Conservation (phyloP, 805 yeast genomes). For the Lipomyces starkeyi region DNA sequence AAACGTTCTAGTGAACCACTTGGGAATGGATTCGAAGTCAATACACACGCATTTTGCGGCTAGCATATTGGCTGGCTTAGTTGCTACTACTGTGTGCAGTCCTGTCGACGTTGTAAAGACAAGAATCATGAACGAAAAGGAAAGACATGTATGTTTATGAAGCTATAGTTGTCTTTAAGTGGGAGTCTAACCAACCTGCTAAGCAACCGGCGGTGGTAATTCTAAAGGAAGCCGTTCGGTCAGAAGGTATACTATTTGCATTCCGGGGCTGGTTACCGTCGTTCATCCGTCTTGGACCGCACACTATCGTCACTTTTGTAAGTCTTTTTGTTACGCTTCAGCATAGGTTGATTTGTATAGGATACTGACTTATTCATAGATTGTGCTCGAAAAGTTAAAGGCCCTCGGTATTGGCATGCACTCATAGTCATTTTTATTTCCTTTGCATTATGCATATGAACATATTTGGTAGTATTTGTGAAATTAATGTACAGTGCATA, state of each 20-base stretch:
- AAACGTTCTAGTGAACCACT: conserved; percentile 56
- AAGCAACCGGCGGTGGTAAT: conserved; percentile 58
- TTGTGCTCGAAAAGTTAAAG: conserved; percentile 48
- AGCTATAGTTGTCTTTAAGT: too few relatives aligned
- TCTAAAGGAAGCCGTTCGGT: conserved; percentile 59
- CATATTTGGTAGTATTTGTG: neutral
- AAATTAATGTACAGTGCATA: conserved; percentile 5
- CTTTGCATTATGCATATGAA: neutral
- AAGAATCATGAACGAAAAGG: conserved; percentile 72
- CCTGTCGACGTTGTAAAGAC: conserved; percentile 93
- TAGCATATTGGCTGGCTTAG: conserved; percentile 79
- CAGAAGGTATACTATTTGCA: conserved; percentile 79
- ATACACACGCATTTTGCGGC: conserved; percentile 78
- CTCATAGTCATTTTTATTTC: neutral
- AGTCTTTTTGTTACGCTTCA: neutral
- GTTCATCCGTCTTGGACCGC: conserved; percentile 82
- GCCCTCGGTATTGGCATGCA: conserved; percentile 42
- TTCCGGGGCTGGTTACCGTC: conserved; percentile 93
- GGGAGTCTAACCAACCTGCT: conserved; percentile 44
- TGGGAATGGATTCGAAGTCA: conserved; percentile 62
- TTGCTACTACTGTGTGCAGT: conserved; percentile 90
- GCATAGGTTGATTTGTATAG: neutral
- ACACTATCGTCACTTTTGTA: conserved; percentile 50
- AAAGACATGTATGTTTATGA: conserved; percentile 24
- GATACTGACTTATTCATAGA: conserved; percentile 11